Base-by-base conservation (phyloP, 768 basidiomycete genomes). In the Xerocomus brunneocitrinus region DNA sequence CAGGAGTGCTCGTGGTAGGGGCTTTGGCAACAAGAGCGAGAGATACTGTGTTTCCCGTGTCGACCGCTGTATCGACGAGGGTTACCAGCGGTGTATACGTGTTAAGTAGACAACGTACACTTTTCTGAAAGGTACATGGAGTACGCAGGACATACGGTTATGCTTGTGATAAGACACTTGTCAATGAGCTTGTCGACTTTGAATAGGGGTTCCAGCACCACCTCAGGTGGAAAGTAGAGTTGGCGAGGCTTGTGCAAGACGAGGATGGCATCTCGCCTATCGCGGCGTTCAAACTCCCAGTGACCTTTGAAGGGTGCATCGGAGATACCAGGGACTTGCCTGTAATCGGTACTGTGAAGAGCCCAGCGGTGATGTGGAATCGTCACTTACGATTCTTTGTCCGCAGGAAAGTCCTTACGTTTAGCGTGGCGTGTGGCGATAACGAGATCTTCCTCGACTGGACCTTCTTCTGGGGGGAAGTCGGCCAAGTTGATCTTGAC, bases 41-140 rank as follows among this genome's bases (percentile, higher is more conserved):
- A 44, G 63, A 53, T 12, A 65, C 31, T 7, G 55, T 50, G 14
- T 63, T 66, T 5, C 61, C 30, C 14, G 38, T 8, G 13, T 30
- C 30, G 13, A 22, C 54, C 30, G 54, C 66, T 69, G 24, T 13
- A 47, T 52, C 25, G 1, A 12, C 36, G 6, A 32, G 14, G 5
- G 13, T 14, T 8, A 16, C 56, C 12, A 3, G 31, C 8, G 30
- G 4, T 2, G 25, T 7, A 5, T 3, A 5, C 6, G 14, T 16
- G 7, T 16, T 2, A 47, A 34, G 31, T 7, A 8, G 19, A 2
- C 5, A 19, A 0, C 55, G 13, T 48, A 67, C 61, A 51, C 43
- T 60, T 66, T 42, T 67, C 57, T 10, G 68, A 68, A 19, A 68
- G 53, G 34, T 68, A 74, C 62, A 72, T 64, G n/a, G 62, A 63